A percentile compares a stretch with the other conserved stretches of the same genome.
Conservation (phyloP, 2,329 filamentous ascomycete species). For the Aspergillus clavatus region DNA sequence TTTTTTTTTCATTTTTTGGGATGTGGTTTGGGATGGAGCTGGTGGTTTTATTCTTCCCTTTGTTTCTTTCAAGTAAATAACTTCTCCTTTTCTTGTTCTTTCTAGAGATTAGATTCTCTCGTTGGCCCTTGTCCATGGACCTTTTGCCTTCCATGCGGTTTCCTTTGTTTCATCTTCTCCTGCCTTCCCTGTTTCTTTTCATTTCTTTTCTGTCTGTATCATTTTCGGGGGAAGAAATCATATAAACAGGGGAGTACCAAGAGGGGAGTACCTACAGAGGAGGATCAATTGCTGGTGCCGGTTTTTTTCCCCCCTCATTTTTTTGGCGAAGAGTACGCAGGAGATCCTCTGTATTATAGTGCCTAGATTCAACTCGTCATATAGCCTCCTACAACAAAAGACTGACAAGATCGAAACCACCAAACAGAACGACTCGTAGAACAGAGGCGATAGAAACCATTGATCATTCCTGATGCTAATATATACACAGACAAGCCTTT, state of each 20-base stretch:
- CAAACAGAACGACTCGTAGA: neutral
- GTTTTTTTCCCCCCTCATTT: neutral
- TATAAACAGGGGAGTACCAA: neutral
- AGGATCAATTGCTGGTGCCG: too few relatives aligned
- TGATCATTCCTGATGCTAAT: conserved; percentile 37
- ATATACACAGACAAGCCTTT: conserved; percentile 31
- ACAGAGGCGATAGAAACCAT: conserved; percentile 20
- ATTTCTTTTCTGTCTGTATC: too few relatives aligned
- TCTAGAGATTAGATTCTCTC: too few relatives aligned
- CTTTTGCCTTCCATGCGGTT: neutral
- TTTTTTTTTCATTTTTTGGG: too few relatives aligned
- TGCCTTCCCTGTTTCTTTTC: neutral
- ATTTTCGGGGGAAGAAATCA: conserved; percentile 7
- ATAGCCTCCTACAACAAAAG: neutral
- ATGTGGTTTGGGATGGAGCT: too few relatives aligned
- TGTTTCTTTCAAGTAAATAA: conserved; percentile 25
- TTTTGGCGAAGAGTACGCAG: neutral
- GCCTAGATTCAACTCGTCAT: neutral
- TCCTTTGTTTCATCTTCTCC: neutral
- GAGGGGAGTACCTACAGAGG: too few relatives aligned
- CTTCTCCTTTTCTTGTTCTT: conserved; percentile 9
- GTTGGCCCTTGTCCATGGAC: neutral
- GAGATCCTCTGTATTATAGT: neutral
- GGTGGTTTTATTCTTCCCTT: too few relatives aligned
- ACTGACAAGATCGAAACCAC: too few relatives aligned